Base-by-base conservation (phyloP, 202 grass and related monocot species). In the Panicum virgatum region DNA sequence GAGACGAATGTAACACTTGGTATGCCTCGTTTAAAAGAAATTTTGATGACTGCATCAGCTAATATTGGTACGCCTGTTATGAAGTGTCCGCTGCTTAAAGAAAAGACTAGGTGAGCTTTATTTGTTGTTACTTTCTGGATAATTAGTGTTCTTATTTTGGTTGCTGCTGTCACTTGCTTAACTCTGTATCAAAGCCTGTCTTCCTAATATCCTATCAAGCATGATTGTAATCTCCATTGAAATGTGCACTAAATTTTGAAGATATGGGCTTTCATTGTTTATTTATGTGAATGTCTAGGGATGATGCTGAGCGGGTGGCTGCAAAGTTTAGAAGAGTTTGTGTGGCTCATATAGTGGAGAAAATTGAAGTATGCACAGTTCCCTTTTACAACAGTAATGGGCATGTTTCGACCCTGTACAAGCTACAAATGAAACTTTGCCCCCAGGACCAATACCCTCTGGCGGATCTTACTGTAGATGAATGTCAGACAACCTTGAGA, bases 1-100 rank as follows among this genome's bases (percentile, higher is more conserved):
- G 96, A 95, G 43, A 73, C 91, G 96, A 98, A 98, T 83, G 96
- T 98, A 50, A 98, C 96, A 10, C 89, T 98, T 80, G 92, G 96
- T 25, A 93, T 98, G 82, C 96, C 96, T 58, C 90, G 96, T 16
- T 85, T 98, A 40, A 86, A 91, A 80, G 96, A 98, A 89, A 83
- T 98, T 65, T 65, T 98, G 79, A 95, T 95, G 92, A 88, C 93
- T 26, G 92, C 92, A 59, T 90, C 96, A 62, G 89, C 82, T 54
- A 77, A 84, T 48, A 93, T 97, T 71, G 45, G 59, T 5, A 97
- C 90, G 10, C 96, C 96, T 66, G 15, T 89, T 82, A 98, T 98
- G 92, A 62, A 47, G 20, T 95, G 92, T 18, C 87, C 87, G 73
- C 48, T 95, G 77, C 69, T 54, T 76, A 3, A 68, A 70, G 10